Percentiles rank a stretch among this genome's conserved stretches.
These are phyloP conservation scores for Chlamydomonas sphaeroides DNA, from an alignment of 139 green algal genomes.

Conservation along the genomic window DNA sequence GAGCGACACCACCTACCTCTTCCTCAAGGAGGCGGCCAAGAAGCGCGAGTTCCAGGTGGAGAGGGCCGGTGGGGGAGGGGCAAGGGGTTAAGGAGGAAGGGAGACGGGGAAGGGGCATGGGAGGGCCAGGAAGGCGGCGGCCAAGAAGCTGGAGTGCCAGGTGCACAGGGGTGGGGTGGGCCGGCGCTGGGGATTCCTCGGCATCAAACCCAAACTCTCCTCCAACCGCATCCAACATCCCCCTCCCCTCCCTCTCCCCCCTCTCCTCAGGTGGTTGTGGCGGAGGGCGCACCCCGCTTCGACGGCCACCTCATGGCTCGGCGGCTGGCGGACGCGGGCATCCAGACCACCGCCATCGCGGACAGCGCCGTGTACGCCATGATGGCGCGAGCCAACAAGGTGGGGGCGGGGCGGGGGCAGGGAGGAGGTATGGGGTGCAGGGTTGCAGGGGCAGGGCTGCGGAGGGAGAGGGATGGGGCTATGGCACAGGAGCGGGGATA, in stretches of 20 bases:
- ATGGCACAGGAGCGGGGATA: too few relatives aligned
- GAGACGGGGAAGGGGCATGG: too few relatives aligned
- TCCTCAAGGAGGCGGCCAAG: slow-evolving; percentile 87
- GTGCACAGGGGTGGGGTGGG: neutral
- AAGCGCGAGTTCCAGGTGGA: slow-evolving; percentile 93
- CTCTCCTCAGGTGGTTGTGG: slow-evolving; percentile 85
- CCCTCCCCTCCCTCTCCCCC: neutral
- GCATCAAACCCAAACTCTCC: too few relatives aligned
- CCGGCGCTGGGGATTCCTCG: neutral
- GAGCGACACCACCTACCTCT: slow-evolving; percentile 80
- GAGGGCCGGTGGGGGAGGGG: neutral
- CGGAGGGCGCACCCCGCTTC: slow-evolving; percentile 88
- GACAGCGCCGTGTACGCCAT: slow-evolving; percentile 96
- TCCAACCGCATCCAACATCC: too few relatives aligned
- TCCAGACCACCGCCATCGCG: slow-evolving; percentile 88
- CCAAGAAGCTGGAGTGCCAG: too few relatives aligned
- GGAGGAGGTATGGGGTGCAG: too few relatives aligned
- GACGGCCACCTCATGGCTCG: slow-evolving; percentile 89
- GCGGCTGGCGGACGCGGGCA: slow-evolving; percentile 79
- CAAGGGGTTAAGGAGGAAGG: neutral
- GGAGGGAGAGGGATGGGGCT: too few relatives aligned
- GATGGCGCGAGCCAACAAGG: slow-evolving; percentile 97
- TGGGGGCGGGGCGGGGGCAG: slow-evolving; percentile 27
- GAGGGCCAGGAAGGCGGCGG: too few relatives aligned
- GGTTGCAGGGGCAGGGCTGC: too few relatives aligned